Conservation (phyloP, 2,329 filamentous ascomycete species). For the Tolypocladium nubicola region DNA sequence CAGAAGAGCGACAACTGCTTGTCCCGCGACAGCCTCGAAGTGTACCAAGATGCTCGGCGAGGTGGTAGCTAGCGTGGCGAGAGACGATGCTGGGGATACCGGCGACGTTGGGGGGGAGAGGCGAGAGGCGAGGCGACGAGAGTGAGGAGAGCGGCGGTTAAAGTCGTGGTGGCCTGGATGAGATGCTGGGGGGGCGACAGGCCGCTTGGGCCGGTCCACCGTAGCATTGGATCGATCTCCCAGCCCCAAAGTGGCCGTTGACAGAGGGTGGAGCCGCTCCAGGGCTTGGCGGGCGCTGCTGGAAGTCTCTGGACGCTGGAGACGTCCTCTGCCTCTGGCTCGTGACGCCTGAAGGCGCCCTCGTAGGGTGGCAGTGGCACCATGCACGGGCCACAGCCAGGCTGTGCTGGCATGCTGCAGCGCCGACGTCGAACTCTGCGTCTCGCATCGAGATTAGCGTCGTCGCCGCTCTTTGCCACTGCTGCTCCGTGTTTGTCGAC, state of each 20-base stretch:
- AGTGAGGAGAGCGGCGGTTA: neutral
- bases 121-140: neutral
- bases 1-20: neutral
- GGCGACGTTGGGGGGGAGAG: neutral
- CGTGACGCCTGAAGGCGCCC: neutral
- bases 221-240: neutral
- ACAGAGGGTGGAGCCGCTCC: neutral
- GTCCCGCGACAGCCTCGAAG: neutral
- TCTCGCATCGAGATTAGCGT: neutral
- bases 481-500: no score
- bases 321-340: neutral
- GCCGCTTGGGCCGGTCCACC: neutral
- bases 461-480: neutral
- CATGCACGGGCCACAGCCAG: neutral
- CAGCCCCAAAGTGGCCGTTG: slow-evolving; percentile 5
- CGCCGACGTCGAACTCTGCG: neutral
- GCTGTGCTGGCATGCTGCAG: neutral
- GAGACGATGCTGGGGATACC: neutral
- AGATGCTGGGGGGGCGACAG: neutral
- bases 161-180: neutral
- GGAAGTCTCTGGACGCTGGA: neutral
- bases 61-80: neutral
- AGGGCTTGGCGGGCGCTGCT: neutral
- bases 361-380: neutral
- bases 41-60: neutral